Conservation (phyloP, 2,329 filamentous ascomycete species). For the Ophiostoma triangulosporum region DNA sequence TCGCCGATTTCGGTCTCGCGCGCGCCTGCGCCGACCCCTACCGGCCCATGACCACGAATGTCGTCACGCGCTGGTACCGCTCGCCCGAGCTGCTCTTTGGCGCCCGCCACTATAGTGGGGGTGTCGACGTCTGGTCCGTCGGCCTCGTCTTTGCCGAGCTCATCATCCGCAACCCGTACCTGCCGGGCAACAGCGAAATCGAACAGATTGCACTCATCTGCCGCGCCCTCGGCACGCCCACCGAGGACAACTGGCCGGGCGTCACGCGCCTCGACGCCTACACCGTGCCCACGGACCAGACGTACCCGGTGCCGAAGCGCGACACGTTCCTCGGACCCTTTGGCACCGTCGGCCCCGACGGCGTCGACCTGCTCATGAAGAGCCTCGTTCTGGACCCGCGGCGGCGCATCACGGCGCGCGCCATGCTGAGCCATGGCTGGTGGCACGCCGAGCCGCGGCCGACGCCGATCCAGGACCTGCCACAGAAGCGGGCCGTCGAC, state of each 20-base stretch:
- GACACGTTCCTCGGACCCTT: conserved; percentile 68
- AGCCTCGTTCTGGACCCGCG: conserved; percentile 80
- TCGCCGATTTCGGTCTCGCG: conserved; percentile 95
- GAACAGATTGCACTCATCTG: conserved; percentile 77
- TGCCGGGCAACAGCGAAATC: conserved; percentile 73
- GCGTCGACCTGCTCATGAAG: conserved; percentile 76
- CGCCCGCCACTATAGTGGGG: conserved; percentile 75
- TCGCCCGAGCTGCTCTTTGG: conserved; percentile 90
- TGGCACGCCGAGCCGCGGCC: conserved; percentile 77
- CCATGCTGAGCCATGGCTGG: conserved; percentile 72
- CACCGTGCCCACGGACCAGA: conserved; percentile 44
- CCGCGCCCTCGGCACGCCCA: conserved; percentile 76
- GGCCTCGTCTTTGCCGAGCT: conserved; percentile 90
- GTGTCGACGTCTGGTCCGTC: conserved; percentile 89
- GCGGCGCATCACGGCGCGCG: conserved; percentile 62
- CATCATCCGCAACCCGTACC: conserved; percentile 66
- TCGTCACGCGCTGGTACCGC: conserved; percentile 94
- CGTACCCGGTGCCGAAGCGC: conserved; percentile 47
- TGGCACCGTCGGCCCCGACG: conserved; percentile 64
- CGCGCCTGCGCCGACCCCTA: conserved; percentile 81
- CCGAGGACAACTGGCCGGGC: conserved; percentile 90
- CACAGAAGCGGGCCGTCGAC: conserved; percentile 57
- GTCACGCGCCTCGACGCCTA: conserved; percentile 71
- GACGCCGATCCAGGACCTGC: conserved; percentile 68
- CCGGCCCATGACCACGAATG: conserved; percentile 77